Percentiles rank a stretch among this genome's conserved stretches.
phyloP scores from a whole-genome alignment of 75 land plant species.

The Sequoiadendron giganteum region DNA sequence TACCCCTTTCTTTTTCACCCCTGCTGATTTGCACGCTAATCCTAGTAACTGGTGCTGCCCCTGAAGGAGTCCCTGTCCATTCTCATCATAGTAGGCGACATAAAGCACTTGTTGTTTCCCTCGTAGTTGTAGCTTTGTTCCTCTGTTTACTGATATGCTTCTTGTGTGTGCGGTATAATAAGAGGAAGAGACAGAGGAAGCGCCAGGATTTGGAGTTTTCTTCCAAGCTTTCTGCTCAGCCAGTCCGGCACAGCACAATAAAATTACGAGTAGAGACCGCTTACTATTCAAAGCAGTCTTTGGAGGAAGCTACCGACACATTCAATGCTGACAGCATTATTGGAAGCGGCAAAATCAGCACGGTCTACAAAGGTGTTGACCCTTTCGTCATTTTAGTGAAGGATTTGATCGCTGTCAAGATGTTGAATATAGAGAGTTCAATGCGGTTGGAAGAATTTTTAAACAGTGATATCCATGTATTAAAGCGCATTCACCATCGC shows the following conservation, averaged over 20 bases:
- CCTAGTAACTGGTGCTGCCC: no score
- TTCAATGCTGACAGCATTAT: conserved; percentile 11
- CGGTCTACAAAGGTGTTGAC: conserved; percentile 9
- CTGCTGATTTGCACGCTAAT: no score
- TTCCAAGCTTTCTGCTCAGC: neutral
- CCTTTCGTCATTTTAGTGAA: no score
- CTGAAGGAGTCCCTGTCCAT: no score
- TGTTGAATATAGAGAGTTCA: neutral
- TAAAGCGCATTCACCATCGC: conserved; percentile 16
- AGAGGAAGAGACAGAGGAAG: no score
- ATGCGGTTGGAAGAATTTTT: neutral
- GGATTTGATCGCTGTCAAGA: neutral
- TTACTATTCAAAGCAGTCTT: neutral
- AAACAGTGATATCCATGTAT: conserved; percentile 12
- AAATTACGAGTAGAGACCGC: neutral
- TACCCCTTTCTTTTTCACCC: no score
- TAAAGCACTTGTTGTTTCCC: no score
- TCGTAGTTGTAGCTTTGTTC: no score
- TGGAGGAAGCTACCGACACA: conserved; percentile 13
- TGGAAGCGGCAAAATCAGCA: conserved; percentile 18
- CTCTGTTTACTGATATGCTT: no score
- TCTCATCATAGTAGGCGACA: neutral
- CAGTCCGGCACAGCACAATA: neutral
- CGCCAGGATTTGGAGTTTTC: no score
- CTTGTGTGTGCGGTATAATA: no score